Evolutionary conservation across 2,329 filamentous ascomycete species (phyloP).

Genomic region (Verticillium klebahnii): DNA sequence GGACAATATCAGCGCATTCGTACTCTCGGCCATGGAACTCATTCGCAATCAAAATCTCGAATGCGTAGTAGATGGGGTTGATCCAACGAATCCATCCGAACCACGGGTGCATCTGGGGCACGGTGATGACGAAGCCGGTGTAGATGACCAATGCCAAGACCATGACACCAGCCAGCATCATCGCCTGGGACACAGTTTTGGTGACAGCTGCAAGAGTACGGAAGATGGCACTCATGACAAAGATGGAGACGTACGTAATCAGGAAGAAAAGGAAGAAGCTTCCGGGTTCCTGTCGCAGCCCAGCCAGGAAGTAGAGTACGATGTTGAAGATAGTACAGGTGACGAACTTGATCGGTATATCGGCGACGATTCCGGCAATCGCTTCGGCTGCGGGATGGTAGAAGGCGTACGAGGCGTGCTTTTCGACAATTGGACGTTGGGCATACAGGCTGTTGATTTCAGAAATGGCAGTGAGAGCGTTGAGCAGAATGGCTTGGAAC

Average conservation of each 20-base stretch:
- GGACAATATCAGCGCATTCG: conserved; percentile 47
- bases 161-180: conserved; percentile 47
- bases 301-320: conserved; percentile 53
- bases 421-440: conserved; percentile 43
- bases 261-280: conserved; percentile 75
- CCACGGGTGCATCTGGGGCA: conserved; percentile 63
- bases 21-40: conserved; percentile 61
- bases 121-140: conserved; percentile 52
- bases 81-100: conserved; percentile 73
- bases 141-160: conserved; percentile 57
- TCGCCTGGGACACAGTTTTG: conserved; percentile 56
- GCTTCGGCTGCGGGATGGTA: conserved; percentile 50
- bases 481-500: conserved; percentile 58
- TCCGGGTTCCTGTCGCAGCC: conserved; percentile 51
- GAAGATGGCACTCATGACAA: conserved; percentile 75
- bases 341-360: conserved; percentile 54
- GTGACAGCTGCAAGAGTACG: conserved; percentile 68
- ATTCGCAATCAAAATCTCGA: conserved; percentile 68
- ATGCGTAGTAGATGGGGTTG: conserved; percentile 69
- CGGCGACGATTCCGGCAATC: conserved; percentile 47
- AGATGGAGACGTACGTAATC: conserved; percentile 61
- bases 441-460: conserved; percentile 44
- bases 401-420: conserved; percentile 43
- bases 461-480: conserved; percentile 51
- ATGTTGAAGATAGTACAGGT: conserved; percentile 47